Percentiles rank a stretch among this genome's conserved stretches.
phyloP scores from a whole-genome alignment of 805 yeast genomes.

The Yarrowia phangngaensis region DNA sequence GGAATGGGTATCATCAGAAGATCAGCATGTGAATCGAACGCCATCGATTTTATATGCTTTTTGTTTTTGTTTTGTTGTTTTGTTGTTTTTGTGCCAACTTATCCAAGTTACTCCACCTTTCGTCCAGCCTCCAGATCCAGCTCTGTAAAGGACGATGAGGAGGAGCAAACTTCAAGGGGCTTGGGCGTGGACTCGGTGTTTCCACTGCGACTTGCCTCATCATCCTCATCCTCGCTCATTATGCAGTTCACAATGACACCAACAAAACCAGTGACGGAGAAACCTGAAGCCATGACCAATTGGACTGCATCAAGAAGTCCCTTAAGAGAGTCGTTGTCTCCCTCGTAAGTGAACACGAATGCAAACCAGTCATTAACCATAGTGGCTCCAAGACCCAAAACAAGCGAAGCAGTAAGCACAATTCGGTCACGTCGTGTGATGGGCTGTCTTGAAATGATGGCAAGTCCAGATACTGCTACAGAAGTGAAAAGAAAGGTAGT shows the following conservation, averaged over 20 bases:
- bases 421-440: conserved; percentile 73
- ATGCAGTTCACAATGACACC: conserved; percentile 58
- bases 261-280: conserved; percentile 63
- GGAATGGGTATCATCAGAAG: conserved; percentile 19
- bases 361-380: conserved; percentile 64
- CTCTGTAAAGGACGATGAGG: neutral
- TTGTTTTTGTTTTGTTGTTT: neutral
- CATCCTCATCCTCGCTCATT: conserved; percentile 54
- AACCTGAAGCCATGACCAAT: conserved; percentile 68
- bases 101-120: neutral
- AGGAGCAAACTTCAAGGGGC: conserved; percentile 5
- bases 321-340: conserved; percentile 51
- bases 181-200: neutral
- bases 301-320: conserved; percentile 68
- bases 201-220: conserved; percentile 1
- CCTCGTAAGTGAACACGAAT: conserved; percentile 60
- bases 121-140: conserved; percentile 9
- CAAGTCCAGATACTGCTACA: conserved; percentile 70
- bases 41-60: neutral
- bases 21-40: too few relatives aligned
- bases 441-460: conserved; percentile 51
- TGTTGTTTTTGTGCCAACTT: neutral
- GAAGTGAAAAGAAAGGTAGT: conserved; percentile 70
- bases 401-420: conserved; percentile 59
- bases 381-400: conserved; percentile 65